Evolutionary conservation across 805 yeast genomes (phyloP), one percentile per base, ranked within the genome.

Genomic region (Ogataea pilisensis): DNA sequence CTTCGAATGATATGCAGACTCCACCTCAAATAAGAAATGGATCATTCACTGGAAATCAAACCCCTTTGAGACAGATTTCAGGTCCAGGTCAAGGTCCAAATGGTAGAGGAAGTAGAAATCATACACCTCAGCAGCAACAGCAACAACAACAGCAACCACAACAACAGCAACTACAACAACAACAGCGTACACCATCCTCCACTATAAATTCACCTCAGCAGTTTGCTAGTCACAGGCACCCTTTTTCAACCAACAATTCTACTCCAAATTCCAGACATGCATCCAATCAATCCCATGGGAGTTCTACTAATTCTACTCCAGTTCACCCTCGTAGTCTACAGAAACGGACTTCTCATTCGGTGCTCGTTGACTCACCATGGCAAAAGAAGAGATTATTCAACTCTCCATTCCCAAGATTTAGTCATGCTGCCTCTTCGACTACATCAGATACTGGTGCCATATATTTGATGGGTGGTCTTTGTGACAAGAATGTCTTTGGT

Each of bases 331-430:
- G 12, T 12, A 25, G 13, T n/a, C 20, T 11, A 6, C 26, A 21
- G 31, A 22, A 28, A 32, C 21, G 9, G 16, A 27, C 19, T 27
- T 20, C 17, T 21, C 31, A 7, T 32, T 21, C 33, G 13, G 12
- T n/a, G n/a, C n/a, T n/a, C 12, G 8, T 31, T 7, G 13, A 27
- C 30, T 68, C 80, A 0, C 89, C 90, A 1, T 85, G 93, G 95
- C 69, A 67, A 38, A 69, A 82, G 48, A 73, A 75, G 47, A 80
- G 79, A 54, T 64, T 85, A 13, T 68, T 67, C 43, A 75, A 79
- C 49, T 85, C 93, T 2, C 99, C 98, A 1, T 89, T 91, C 57
- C 98, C 99, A 3, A 77, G 99, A 33, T 89, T 88, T 60, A 82
- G 97, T 52, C 98, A 91, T 63, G 87, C 95, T 1, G 82, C 93